Evolutionary conservation across 306 rosid species (phyloP).

Genomic region (Citrullus mucosospermus): DNA sequence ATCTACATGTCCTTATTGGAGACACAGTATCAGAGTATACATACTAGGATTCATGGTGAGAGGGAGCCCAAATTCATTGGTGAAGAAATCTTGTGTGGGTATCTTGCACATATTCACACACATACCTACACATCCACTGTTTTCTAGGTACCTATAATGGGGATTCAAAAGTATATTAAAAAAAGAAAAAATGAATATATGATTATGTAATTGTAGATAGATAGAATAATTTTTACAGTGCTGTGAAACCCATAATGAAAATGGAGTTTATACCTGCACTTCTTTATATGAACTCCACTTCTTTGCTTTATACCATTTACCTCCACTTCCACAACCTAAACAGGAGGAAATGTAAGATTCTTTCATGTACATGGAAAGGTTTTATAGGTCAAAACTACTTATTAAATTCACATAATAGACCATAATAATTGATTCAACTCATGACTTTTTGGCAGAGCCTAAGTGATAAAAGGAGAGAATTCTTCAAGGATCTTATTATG

Average conservation of each 20-base stretch:
- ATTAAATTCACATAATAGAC: too few species aligned
- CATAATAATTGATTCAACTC: too few species aligned
- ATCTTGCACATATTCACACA: constrained; percentile 98
- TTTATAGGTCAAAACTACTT: neutral
- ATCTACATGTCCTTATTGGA: neutral
- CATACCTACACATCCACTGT: constrained; percentile 92
- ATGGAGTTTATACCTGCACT: constrained; percentile 54
- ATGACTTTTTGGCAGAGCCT: too few species aligned
- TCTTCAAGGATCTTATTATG: too few species aligned
- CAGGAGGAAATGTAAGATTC: neutral
- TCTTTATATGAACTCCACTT: constrained; percentile 88
- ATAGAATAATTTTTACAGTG: neutral
- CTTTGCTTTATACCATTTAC: constrained; percentile 71
- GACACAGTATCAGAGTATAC: neutral
- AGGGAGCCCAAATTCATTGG: constrained; percentile 91
- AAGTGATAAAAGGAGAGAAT: too few species aligned
- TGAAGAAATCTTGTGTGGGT: constrained; percentile 96
- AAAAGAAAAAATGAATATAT: neutral
- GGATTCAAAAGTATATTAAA: neutral
- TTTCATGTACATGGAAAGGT: neutral
- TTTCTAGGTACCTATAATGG: constrained; percentile 67
- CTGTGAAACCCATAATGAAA: neutral
- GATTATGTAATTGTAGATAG: neutral
- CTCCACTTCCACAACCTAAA: constrained; percentile 82
- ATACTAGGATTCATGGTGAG: constrained; percentile 91